phyloP scores from a whole-genome alignment of 2,329 filamentous ascomycete species.

The Karstenula rhodostoma region DNA sequence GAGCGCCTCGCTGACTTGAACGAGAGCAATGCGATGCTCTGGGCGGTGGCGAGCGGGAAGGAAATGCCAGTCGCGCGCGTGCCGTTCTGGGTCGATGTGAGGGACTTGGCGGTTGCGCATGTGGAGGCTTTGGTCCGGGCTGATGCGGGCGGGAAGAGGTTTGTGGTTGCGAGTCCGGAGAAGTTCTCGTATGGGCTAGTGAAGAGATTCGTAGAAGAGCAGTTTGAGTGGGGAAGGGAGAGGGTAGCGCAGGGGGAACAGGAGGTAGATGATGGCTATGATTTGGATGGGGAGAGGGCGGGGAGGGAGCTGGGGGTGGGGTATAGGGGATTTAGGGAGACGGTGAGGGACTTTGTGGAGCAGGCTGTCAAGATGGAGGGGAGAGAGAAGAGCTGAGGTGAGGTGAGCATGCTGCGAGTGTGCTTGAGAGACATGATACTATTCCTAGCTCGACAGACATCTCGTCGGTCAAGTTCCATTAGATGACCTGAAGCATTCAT shows the following conservation, averaged over 20 bases:
- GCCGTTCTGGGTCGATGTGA: constrained; percentile 58
- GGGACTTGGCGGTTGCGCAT: constrained; percentile 57
- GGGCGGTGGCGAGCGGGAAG: constrained; percentile 37
- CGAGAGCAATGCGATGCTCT: constrained; percentile 32
- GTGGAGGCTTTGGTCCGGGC: constrained; percentile 52
- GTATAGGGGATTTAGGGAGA: constrained; percentile 49
- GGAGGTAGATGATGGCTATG: constrained; percentile 49
- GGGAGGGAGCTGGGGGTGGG: constrained; percentile 51
- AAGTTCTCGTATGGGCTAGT: constrained; percentile 58
- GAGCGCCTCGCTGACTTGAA: constrained; percentile 28
- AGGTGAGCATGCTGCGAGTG: not conserved
- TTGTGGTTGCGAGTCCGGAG: constrained; percentile 52
- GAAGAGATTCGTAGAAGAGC: constrained; percentile 52
- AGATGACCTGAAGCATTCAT: not conserved
- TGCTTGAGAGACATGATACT: not conserved
- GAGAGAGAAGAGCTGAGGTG: constrained; percentile 7
- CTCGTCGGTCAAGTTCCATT: not conserved
- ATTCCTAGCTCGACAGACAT: not conserved
- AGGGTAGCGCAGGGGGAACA: constrained; percentile 44
- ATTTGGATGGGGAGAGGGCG: constrained; percentile 54
- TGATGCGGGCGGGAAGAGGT: constrained; percentile 52
- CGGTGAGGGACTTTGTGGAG: constrained; percentile 47
- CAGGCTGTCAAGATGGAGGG: constrained; percentile 36
- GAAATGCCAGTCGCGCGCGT: constrained; percentile 52
- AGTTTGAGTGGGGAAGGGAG: constrained; percentile 51